Conservation (phyloP, 73 alveolate genomes). For the Stentor roeselii region DNA sequence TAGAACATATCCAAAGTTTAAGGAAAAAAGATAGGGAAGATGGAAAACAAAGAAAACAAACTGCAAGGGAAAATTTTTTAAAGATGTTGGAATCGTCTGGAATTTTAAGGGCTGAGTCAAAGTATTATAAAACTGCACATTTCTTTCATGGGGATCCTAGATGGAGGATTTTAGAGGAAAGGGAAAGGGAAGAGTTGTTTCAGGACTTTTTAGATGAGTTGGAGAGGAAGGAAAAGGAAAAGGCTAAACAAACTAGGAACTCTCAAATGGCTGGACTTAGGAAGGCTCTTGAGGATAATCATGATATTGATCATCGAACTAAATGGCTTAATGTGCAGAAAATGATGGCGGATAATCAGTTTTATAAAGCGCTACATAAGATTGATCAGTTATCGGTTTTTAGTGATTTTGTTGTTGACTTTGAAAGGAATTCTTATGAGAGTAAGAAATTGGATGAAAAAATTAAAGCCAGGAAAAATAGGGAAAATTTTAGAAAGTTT, state of each 20-base stretch:
- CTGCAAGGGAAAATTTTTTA: constrained; percentile 62
- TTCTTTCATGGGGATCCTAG: constrained; percentile 68
- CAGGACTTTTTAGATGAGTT: constrained; percentile 79
- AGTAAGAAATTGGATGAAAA: constrained; percentile 59
- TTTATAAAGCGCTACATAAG: constrained; percentile 63
- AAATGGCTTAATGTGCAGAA: constrained; percentile 57
- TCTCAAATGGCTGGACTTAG: constrained; percentile 51
- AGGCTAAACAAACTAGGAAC: constrained; percentile 64
- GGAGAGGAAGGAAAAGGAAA: constrained; percentile 74
- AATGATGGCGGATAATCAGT: constrained; percentile 49
- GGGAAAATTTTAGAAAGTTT: constrained; percentile 76
- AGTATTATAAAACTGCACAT: constrained; percentile 63
- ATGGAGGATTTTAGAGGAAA: constrained; percentile 74
- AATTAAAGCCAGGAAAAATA: constrained; percentile 58
- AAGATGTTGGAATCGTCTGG: constrained; percentile 64
- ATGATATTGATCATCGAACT: constrained; percentile 44
- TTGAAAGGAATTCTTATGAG: constrained; percentile 55
- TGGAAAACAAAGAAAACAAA: constrained; percentile 54
- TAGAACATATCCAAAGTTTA: constrained; percentile 60
- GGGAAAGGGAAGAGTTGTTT: constrained; percentile 78
- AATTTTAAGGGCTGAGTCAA: constrained; percentile 56
- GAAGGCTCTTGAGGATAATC: constrained; percentile 48
- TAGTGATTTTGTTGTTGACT: constrained; percentile 63
- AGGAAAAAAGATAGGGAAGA: constrained; percentile 72
- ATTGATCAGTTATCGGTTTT: constrained; percentile 70